Evolutionary conservation across 345 rosid species (phyloP).

Genomic region (Iberis pinnata): DNA sequence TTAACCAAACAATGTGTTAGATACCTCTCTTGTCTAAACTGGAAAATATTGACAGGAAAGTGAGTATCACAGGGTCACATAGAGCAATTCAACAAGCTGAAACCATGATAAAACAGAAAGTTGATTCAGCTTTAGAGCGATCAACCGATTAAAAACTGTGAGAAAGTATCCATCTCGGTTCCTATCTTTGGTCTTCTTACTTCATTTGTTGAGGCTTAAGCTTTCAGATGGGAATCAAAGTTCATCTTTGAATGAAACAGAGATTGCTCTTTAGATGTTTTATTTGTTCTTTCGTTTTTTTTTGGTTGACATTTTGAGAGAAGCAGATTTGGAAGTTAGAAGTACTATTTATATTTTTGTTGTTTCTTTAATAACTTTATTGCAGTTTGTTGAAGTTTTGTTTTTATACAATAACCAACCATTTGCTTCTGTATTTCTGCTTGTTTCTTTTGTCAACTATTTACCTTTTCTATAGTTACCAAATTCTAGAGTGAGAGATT

Average conservation of each 20-base stretch:
- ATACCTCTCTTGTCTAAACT: constrained; percentile 15
- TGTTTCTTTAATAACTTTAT: constrained; percentile 13
- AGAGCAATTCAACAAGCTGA: constrained; percentile 84
- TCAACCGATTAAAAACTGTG: constrained; percentile 46
- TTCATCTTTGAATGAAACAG: too few species aligned
- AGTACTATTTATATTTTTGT: constrained; percentile 21
- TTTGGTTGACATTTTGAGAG: constrained; percentile 11
- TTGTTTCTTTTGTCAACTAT: background rate
- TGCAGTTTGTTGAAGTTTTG: constrained; percentile 28
- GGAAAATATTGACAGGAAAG: constrained; percentile 57
- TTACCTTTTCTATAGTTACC: background rate
- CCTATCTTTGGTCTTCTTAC: background rate
- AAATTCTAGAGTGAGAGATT: too few species aligned
- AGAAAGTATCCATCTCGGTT: background rate
- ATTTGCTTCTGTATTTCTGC: constrained; percentile 12
- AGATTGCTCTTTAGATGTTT: constrained; percentile 20
- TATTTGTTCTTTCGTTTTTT: constrained; percentile 15
- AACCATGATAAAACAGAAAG: constrained; percentile 90
- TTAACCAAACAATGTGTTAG: background rate
- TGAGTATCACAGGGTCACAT: constrained; percentile 85
- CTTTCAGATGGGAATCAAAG: too few species aligned
- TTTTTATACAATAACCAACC: constrained; percentile 23
- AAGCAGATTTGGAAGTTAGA: constrained; percentile 26
- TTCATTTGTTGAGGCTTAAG: constrained; percentile 17
- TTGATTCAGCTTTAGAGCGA: constrained; percentile 76